Evolutionary conservation across 2,329 filamentous ascomycete species (phyloP).

Genomic region (Nigrograna mackinnonii): DNA sequence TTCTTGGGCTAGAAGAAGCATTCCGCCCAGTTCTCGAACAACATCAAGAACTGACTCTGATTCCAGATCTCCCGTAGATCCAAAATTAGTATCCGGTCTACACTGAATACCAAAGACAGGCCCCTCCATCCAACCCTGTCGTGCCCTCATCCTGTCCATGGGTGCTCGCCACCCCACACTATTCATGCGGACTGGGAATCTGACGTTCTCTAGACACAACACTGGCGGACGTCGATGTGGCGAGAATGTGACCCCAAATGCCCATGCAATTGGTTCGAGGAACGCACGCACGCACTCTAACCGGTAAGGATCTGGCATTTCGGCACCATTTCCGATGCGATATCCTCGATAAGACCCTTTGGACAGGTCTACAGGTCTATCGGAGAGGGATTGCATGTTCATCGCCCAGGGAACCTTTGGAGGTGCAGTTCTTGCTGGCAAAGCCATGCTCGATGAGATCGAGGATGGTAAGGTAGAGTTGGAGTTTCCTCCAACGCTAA

Average conservation of each 20-base stretch:
- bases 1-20: constrained; percentile 64
- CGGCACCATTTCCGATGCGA: constrained; percentile 58
- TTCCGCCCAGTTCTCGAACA: constrained; percentile 60
- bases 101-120: constrained; percentile 61
- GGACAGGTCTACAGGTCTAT: constrained; percentile 27
- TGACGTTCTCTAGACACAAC: constrained; percentile 53
- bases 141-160: constrained; percentile 54
- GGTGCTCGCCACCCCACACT: constrained; percentile 59
- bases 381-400: constrained; percentile 20
- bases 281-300: constrained; percentile 60
- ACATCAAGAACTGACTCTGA: constrained; percentile 52
- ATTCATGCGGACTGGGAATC: constrained; percentile 61
- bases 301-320: constrained; percentile 63
- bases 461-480: constrained; percentile 9
- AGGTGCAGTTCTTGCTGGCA: constrained; percentile 30
- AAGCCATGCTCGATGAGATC: constrained; percentile 22
- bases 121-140: constrained; percentile 60
- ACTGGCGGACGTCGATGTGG: constrained; percentile 51
- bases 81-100: constrained; percentile 59
- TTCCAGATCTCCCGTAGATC: constrained; percentile 30
- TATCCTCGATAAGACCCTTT: constrained; percentile 58
- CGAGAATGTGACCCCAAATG: constrained; percentile 59
- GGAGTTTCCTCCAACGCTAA: constrained; percentile 11
- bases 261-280: constrained; percentile 61
- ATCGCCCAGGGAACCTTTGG: constrained; percentile 28